Base-by-base conservation (phyloP, 2,329 filamentous ascomycete genomes). In the Fusarium kyushuense region DNA sequence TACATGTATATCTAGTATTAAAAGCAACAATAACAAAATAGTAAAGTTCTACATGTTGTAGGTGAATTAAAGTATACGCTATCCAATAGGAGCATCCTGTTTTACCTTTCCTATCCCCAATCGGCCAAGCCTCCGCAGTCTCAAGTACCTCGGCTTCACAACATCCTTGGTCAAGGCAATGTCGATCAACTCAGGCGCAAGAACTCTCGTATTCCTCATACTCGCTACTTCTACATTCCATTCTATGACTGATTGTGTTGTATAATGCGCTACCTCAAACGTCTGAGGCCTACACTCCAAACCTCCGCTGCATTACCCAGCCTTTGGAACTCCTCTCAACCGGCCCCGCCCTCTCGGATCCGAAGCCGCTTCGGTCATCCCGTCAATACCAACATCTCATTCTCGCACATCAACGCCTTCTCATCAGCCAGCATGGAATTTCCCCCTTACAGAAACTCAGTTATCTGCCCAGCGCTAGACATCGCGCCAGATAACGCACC, bases 391-490 rank as follows among this genome's bases (percentile, higher is more conserved):
- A 48, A 45, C 38, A 52, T 59, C 38, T 46, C 40, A 46, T n/a
- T 46, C 55, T 54, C 47, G 29, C 53, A 46, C 32, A 49, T 52
- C 60, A 57, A 62, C 63, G 7, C 62, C 65, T 52, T 67, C 70
- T 52, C 63, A 35, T 65, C 56, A 41, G 29, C 41, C 46, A 47
- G 19, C 40, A 76, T 72, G 70, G 64, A 58, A n/a, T 60, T 64
- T 23, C 55, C 47, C 6, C 48, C 67, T 17, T 60, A 66, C 13
- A 58, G 67, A 33, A 71, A 70, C 49, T 76, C 77, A 62, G 58
- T 79, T 29, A 51, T 79, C 57, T 74, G 74, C 48, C 78, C 78
- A 5, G 53, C 63, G 11, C 74, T 79, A 45, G 65, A 72, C 51
- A 58, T 79, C 30, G 21, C 60, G 29, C 76, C 78, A 8, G 56